phyloP scores from a whole-genome alignment of 371 early-diverging fungal genomes.

The Mucor sp. region DNA sequence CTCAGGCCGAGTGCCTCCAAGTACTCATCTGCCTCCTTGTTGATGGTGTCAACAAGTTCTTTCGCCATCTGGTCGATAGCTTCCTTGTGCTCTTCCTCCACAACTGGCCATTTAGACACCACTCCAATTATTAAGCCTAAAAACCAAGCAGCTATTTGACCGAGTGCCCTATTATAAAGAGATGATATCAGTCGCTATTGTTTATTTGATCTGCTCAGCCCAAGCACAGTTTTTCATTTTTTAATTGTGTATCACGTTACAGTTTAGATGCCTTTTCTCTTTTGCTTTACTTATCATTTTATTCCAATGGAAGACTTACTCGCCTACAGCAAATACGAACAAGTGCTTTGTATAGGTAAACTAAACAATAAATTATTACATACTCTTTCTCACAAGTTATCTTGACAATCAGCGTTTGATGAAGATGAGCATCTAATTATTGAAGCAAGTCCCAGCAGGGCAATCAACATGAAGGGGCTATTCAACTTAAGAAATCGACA shows the following conservation, averaged over 20 bases:
- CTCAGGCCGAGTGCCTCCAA: too few relatives aligned
- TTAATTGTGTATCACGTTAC: neutral
- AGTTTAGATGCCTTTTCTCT: neutral
- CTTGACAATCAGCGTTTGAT: neutral
- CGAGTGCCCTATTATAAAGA: too few relatives aligned
- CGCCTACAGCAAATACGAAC: neutral
- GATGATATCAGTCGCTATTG: neutral
- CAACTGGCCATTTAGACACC: too few relatives aligned
- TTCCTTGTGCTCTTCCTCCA: too few relatives aligned
- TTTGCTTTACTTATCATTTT: neutral
- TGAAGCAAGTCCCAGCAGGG: neutral
- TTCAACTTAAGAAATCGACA: neutral
- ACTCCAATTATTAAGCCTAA: too few relatives aligned
- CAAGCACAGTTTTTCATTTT: neutral
- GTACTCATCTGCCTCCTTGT: too few relatives aligned
- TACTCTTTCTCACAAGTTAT: neutral
- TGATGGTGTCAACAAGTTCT: too few relatives aligned
- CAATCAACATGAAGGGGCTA: too few relatives aligned
- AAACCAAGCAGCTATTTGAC: too few relatives aligned
- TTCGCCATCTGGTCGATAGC: too few relatives aligned
- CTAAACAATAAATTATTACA: neutral
- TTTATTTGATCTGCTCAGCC: neutral
- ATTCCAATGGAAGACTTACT: neutral
- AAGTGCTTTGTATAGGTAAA: neutral
- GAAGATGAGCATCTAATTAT: neutral